Evolutionary conservation across 352 stramenopile species (phyloP).

Genomic region (Phytophthora melonis): DNA sequence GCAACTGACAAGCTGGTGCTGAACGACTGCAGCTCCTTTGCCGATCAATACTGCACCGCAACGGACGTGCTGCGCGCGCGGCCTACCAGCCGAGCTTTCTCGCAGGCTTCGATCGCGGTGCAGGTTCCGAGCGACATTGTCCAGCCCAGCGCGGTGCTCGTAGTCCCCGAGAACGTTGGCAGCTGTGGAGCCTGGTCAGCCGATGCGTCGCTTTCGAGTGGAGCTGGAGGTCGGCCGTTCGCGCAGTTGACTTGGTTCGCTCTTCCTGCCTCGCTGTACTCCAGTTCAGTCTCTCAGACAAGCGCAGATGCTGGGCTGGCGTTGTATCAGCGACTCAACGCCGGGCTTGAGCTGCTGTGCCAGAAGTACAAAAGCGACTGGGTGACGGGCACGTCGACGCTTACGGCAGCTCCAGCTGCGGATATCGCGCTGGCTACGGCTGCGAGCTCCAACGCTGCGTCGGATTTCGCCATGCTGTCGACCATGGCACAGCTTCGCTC

Average conservation of each 20-base stretch:
- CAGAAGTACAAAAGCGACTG: constrained; percentile 59
- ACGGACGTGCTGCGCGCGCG: constrained; percentile 54
- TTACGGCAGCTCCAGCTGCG: constrained; percentile 32
- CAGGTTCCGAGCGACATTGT: constrained; percentile 42
- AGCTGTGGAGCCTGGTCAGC: constrained; percentile 64
- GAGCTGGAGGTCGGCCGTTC: constrained; percentile 61
- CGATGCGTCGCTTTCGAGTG: constrained; percentile 67
- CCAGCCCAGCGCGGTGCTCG: constrained; percentile 53
- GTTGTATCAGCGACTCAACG: constrained; percentile 46
- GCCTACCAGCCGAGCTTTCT: constrained; percentile 64
- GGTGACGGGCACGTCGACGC: constrained; percentile 41
- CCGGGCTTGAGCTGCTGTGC: constrained; percentile 47
- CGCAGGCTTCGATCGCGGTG: constrained; percentile 55
- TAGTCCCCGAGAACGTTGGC: constrained; percentile 59
- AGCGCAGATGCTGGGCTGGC: constrained; percentile 20
- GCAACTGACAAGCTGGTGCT: constrained; percentile 54
- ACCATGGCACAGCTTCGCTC: constrained; percentile 61
- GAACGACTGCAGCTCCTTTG: constrained; percentile 61
- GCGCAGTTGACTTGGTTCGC: constrained; percentile 51
- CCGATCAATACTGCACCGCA: constrained; percentile 58
- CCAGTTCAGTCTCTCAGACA: constrained; percentile 11
- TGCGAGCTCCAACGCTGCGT: constrained; percentile 17
- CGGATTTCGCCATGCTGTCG: constrained; percentile 37
- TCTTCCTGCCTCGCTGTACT: constrained; percentile 41
- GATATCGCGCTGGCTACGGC: constrained; percentile 36